Base-by-base conservation (phyloP, 306 rosid species). In the Gynostemma pentaphyllum region DNA sequence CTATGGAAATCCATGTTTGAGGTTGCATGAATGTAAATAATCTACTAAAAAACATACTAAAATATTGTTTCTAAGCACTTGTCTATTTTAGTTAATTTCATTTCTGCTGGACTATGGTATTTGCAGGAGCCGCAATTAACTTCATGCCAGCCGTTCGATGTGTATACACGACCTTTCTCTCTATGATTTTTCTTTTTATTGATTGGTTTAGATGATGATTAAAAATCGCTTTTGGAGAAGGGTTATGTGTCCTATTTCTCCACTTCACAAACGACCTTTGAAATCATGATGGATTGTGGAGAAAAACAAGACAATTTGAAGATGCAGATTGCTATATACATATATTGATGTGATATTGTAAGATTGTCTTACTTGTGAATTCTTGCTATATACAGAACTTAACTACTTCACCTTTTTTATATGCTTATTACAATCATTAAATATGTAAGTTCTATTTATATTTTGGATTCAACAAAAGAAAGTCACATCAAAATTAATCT, bases 41-140 rank as follows among this genome's bases (percentile, higher is more conserved):
- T 59, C 30, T 22, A 11, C 30, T 2, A 12, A 54, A 54, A 14
- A 56, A 6, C 29, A 36, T 46, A 7, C 13, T 10, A 14, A 3
- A 32, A 27, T 27, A 2, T 30, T 45, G 47, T 2, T 61, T 47
- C 18, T 68, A 4, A 24, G 41, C 9, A n/a, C n/a, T n/a, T n/a
- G n/a, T n/a, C n/a, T n/a, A 14, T 21, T 28, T 56, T 5, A 21
- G 36, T 26, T 68, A 62, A 45, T 19, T 7, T 41, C 23, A 16
- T 22, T 3, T 0, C 3, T 23, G 9, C 7, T 6, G 5, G 36
- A 18, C 5, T 30, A 23, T 51, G 30, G 74, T 74, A 76, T 60
- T 78, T 55, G 71, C 95, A 92, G 97, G 99, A 88, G 67, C 99
- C 99, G 23, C 99, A 92, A 47, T 70, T 92, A 66, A 88, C 99